Evolutionary conservation across 306 rosid genomes (phyloP).

Genomic region (Cucurbita pepo): DNA sequence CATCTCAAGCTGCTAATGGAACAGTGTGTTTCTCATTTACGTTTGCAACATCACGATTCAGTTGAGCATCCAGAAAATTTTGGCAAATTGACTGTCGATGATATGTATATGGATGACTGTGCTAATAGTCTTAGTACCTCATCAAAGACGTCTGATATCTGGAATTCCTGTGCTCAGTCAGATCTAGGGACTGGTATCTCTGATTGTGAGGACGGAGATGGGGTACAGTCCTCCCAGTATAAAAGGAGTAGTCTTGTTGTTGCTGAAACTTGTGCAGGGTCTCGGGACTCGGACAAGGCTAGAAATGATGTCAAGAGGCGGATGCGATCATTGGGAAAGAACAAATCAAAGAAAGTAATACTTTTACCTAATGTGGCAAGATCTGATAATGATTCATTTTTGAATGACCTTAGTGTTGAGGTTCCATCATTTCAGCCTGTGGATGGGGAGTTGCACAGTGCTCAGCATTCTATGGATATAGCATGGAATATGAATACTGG

Average conservation of each 20-base stretch:
- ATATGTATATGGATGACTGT: conserved; percentile 18
- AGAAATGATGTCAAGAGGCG: conserved; percentile 14
- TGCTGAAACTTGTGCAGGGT: conserved; percentile 23
- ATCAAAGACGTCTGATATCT: conserved; percentile 19
- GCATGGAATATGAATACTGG: conserved; percentile 44
- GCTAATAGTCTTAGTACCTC: conserved; percentile 18
- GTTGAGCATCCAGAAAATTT: conserved; percentile 26
- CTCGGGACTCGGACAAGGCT: conserved; percentile 17
- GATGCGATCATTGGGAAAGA: conserved; percentile 17
- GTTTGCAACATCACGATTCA: conserved; percentile 25
- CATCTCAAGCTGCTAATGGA: conserved; percentile 77
- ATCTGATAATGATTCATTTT: conserved; percentile 24
- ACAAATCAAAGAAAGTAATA: conserved; percentile 16
- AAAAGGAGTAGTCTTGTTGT: conserved; percentile 11
- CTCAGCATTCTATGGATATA: conserved; percentile 37
- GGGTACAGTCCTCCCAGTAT: conserved; percentile 10
- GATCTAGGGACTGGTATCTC: conserved; percentile 17
- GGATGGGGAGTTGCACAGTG: conserved; percentile 25
- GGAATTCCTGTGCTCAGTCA: conserved; percentile 18
- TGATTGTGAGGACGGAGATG: conserved; percentile 15
- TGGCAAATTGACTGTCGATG: conserved; percentile 20
- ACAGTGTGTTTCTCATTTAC: conserved; percentile 30
- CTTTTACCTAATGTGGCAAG: conserved; percentile 25
- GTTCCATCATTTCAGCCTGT: conserved; percentile 43
- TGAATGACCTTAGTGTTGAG: conserved; percentile 35